Percentiles rank a stretch among this genome's conserved stretches.
These are phyloP conservation scores for Elsinoe arachidis DNA, from an alignment of 2,329 filamentous ascomycete species.

Conservation along the genomic window DNA sequence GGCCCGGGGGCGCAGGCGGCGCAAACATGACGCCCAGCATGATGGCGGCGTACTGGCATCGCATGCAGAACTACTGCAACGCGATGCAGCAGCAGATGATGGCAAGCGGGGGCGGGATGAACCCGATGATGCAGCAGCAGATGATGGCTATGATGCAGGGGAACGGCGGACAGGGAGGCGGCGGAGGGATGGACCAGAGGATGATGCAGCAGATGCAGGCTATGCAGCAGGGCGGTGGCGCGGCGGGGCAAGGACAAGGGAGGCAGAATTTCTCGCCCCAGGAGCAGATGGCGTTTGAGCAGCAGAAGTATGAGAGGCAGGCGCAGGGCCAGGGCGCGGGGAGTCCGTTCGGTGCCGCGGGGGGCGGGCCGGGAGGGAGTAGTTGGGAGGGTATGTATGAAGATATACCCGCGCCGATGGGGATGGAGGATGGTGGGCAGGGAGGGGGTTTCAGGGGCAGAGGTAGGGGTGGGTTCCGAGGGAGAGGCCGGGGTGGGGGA, in stretches of 20 bases:
- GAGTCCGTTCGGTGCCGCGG: constrained; percentile 21
- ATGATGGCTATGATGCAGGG: constrained; percentile 41
- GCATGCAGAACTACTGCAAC: constrained; percentile 95
- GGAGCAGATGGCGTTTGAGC: constrained; percentile 67
- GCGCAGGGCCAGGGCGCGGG: constrained; percentile 43
- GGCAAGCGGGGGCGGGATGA: constrained; percentile 41
- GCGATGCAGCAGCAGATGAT: constrained; percentile 79
- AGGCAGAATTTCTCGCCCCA: constrained; percentile 52
- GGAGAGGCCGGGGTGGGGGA: constrained; percentile 33
- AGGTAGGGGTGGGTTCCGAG: constrained; percentile 35
- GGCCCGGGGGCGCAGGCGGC: constrained; percentile 26
- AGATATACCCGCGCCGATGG: constrained; percentile 76
- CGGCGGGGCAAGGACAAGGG: constrained; percentile 29
- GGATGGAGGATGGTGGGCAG: constrained; percentile 36
- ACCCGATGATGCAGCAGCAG: constrained; percentile 51
- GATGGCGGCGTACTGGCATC: constrained; percentile 97
- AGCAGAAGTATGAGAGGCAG: constrained; percentile 69
- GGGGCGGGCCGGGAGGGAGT: constrained; percentile 30
- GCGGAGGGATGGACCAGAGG: constrained; percentile 56
- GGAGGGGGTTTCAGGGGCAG: constrained; percentile 27
- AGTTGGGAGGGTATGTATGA: constrained; percentile 99
- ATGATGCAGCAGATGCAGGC: constrained; percentile 72
- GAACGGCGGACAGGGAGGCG: constrained; percentile 14
- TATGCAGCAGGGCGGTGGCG: constrained; percentile 46
- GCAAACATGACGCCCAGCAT: constrained; percentile 85